Evolutionary conservation across 768 basidiomycete species (phyloP).

Genomic region (Pulveroboletus sp.): DNA sequence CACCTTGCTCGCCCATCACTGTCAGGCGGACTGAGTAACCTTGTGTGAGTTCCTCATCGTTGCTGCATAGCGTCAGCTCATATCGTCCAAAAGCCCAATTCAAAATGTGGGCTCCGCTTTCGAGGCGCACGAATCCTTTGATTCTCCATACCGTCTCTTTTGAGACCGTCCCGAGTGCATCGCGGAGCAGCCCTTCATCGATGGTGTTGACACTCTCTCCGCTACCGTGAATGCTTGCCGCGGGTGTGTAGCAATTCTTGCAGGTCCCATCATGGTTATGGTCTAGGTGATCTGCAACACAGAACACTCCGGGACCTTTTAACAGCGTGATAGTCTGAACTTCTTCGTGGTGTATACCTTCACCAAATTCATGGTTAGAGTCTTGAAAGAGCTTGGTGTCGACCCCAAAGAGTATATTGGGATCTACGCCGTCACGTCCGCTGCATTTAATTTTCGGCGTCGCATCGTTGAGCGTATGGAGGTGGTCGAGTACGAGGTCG

Average conservation of each 20-base stretch:
- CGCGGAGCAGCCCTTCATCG: constrained; percentile 37
- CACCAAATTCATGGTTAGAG: constrained; percentile 1
- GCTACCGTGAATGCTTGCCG: background rate
- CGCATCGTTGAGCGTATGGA: constrained; percentile 83
- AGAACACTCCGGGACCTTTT: constrained; percentile 34
- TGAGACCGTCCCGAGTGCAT: constrained; percentile 49
- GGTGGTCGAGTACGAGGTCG: constrained; percentile 81
- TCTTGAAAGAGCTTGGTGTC: constrained; percentile 72
- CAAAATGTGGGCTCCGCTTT: constrained; percentile 48
- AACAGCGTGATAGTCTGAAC: constrained; percentile 76
- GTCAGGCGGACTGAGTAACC: constrained; percentile 57
- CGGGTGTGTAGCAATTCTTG: background rate
- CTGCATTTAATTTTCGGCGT: constrained; percentile 81
- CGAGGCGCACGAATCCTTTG: constrained; percentile 77
- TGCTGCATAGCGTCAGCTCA: constrained; percentile 51
- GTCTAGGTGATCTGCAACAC: constrained; percentile 18
- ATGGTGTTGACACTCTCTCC: constrained; percentile 26
- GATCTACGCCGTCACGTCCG: constrained; percentile 64
- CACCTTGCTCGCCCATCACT: constrained; percentile 90
- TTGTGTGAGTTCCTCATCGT: constrained; percentile 16
- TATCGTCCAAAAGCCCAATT: constrained; percentile 95
- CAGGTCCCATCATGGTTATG: constrained; percentile 11
- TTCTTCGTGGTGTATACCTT: constrained; percentile 65
- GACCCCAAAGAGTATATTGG: constrained; percentile 81
- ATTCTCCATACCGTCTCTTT: constrained; percentile 77